phyloP scores from a whole-genome alignment of 192 early-diverging fungal genomes.

The Coemansia umbellata region DNA sequence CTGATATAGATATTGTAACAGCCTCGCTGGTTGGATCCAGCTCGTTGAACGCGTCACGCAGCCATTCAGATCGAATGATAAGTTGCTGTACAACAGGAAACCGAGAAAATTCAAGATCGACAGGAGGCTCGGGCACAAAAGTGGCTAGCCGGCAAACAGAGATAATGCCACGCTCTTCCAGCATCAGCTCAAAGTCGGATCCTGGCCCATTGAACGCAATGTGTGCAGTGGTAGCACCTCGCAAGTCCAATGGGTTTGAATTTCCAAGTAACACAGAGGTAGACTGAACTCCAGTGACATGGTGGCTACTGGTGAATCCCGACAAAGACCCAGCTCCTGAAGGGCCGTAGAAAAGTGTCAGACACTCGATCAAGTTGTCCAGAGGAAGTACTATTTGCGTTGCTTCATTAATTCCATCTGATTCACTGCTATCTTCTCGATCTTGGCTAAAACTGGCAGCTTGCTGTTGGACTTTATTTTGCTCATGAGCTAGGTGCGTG shows the following conservation, averaged over 20 bases:
- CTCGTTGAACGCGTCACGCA: constrained; percentile 56
- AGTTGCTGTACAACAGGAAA: constrained; percentile 44
- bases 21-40: constrained; percentile 54
- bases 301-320: background rate
- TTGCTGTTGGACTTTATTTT: constrained; percentile 1
- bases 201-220: constrained; percentile 39
- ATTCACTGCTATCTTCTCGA: constrained; percentile 4
- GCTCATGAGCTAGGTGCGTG: constrained; percentile 5
- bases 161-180: constrained; percentile 56
- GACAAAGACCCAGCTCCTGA: constrained; percentile 1
- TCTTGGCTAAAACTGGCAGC: too few species aligned
- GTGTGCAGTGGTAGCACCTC: constrained; percentile 41
- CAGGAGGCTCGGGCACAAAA: constrained; percentile 38
- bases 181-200: constrained; percentile 45
- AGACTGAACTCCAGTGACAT: constrained; percentile 3
- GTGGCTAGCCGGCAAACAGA: constrained; percentile 54
- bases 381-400: constrained; percentile 35
- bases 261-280: constrained; percentile 5
- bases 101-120: constrained; percentile 43
- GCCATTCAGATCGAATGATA: constrained; percentile 56
- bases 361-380: constrained; percentile 44
- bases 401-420: constrained; percentile 6
- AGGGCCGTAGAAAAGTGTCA: constrained; percentile 47
- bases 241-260: constrained; percentile 22
- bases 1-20: constrained; percentile 40